phyloP scores from a whole-genome alignment of 1,139 yeast species.

The Barnettozyma hawaiiensis region DNA sequence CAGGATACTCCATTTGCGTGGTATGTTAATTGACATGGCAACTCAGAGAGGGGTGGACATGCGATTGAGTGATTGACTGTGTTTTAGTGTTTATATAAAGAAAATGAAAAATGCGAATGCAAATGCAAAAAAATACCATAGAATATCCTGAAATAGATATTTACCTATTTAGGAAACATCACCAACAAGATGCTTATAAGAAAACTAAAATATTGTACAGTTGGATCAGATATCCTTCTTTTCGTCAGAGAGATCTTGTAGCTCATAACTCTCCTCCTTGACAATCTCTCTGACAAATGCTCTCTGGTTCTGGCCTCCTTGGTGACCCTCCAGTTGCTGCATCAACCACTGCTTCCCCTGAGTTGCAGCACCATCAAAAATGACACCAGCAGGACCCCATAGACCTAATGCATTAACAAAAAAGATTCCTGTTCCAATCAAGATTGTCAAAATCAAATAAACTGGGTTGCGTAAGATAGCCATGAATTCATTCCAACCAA shows the following conservation, averaged over 20 bases:
- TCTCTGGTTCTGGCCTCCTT: conserved; percentile 1
- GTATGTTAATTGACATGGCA: conserved; percentile 14
- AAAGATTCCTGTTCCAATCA: conserved; percentile 56
- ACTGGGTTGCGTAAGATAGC: conserved; percentile 81
- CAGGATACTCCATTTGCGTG: conserved; percentile 20
- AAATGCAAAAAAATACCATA: background rate
- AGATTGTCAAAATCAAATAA: conserved; percentile 51
- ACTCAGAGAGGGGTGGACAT: background rate
- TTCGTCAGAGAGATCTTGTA: conserved; percentile 20
- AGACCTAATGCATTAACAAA: conserved; percentile 66
- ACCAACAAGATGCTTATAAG: background rate
- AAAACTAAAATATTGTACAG: background rate
- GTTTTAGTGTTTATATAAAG: too few relatives aligned
- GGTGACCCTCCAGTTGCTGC: conserved; percentile 27
- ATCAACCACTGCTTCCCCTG: conserved; percentile 49
- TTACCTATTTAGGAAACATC: background rate
- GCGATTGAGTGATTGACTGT: too few relatives aligned
- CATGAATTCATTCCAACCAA: conserved; percentile 97
- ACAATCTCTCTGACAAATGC: background rate
- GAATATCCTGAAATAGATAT: background rate
- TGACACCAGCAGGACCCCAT: conserved; percentile 67
- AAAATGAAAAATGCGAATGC: too few relatives aligned
- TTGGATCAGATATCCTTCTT: conserved; percentile 8
- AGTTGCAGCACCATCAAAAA: conserved; percentile 50
- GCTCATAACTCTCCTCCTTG: conserved; percentile 11